phyloP scores from a whole-genome alignment of 371 early-diverging fungal species.

The Mucor sp. region DNA sequence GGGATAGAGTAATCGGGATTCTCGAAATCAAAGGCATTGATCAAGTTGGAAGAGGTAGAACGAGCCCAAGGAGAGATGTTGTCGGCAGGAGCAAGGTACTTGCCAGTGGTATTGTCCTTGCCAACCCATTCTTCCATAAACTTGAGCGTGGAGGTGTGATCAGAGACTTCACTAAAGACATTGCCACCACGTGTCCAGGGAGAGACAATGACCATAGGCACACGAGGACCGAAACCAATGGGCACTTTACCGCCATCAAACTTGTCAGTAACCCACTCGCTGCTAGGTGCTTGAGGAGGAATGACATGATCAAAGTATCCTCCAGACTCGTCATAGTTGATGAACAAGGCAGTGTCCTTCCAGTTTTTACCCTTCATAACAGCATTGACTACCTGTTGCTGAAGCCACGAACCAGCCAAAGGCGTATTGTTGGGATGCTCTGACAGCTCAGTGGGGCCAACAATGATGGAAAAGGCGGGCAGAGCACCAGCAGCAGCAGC shows the following conservation, averaged over 20 bases:
- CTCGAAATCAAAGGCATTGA: constrained; percentile 24
- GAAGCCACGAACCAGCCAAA: constrained; percentile 34
- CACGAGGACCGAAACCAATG: constrained; percentile 27
- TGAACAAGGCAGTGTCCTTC: constrained; percentile 30
- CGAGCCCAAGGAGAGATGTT: constrained; percentile 26
- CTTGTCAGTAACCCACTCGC: constrained; percentile 23
- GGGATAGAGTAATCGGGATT: constrained; percentile 30
- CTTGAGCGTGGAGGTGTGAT: constrained; percentile 26
- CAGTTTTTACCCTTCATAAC: constrained; percentile 24
- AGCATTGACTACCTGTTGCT: constrained; percentile 34
- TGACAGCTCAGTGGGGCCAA: constrained; percentile 18
- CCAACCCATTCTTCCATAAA: constrained; percentile 37
- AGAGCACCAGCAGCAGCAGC: constrained; percentile 29
- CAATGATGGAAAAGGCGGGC: constrained; percentile 25
- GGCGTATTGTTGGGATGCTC: constrained; percentile 34
- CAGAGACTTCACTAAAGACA: constrained; percentile 30
- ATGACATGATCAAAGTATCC: constrained; percentile 32
- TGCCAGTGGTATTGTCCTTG: constrained; percentile 10
- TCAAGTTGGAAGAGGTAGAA: constrained; percentile 19
- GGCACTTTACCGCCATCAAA: constrained; percentile 4
- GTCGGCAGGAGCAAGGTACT: constrained; percentile 23
- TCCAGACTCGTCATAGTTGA: constrained; percentile 33
- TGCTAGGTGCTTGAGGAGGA: constrained; percentile 20
- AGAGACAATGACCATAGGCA: constrained; percentile 28
- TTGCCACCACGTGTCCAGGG: constrained; percentile 33